Conservation (phyloP, 345 rosid species). For the Kernera saxatilis region DNA sequence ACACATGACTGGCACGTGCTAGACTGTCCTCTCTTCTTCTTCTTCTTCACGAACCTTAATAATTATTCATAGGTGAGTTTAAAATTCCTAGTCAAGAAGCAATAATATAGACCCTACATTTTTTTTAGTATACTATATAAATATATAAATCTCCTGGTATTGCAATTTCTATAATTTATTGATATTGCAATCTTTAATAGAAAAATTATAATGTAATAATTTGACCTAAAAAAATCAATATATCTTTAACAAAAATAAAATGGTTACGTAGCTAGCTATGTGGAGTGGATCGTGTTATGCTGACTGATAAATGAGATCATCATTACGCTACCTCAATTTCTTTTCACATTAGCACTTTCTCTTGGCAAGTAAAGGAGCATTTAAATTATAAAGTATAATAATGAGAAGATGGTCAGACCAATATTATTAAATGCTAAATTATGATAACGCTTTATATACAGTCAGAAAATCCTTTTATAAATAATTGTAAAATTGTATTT, state of each 20-base stretch:
- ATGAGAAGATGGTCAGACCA: slow-evolving; percentile 21
- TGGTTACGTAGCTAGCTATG: background rate
- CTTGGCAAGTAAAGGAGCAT: slow-evolving; percentile 7
- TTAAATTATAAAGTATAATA: background rate
- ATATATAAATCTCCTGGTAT: background rate
- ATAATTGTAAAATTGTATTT: background rate
- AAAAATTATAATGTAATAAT: background rate
- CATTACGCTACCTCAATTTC: background rate
- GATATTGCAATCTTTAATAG: background rate
- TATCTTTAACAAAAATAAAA: no score
- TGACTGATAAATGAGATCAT: slow-evolving; percentile 19
- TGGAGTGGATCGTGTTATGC: slow-evolving; percentile 8
- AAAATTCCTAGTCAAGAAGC: slow-evolving; percentile 15
- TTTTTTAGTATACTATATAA: background rate
- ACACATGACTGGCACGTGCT: slow-evolving; percentile 56
- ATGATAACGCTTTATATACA: background rate
- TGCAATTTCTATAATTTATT: background rate
- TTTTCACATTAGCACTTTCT: slow-evolving; percentile 17
- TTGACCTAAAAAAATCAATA: background rate
- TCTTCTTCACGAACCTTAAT: slow-evolving; percentile 20
- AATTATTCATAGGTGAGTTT: background rate
- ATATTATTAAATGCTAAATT: background rate
- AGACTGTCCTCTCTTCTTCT: slow-evolving; percentile 15
- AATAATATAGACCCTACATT: slow-evolving; percentile 17
- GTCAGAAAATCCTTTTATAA: background rate